Evolutionary conservation across 1,284 basidiomycete genomes (phyloP).

Genomic region (Ustilago loliicola): DNA sequence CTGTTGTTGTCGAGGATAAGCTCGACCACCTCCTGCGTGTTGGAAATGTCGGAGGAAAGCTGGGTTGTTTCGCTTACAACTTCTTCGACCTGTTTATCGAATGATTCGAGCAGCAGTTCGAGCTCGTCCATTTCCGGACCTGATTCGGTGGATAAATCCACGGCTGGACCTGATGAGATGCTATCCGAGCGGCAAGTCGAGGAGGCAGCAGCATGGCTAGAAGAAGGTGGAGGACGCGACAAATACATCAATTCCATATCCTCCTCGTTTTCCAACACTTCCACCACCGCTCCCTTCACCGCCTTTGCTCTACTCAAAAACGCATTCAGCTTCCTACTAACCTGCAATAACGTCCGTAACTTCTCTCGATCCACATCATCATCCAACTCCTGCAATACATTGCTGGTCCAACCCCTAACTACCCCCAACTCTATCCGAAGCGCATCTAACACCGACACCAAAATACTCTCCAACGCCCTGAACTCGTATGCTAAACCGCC

Average conservation of each 20-base stretch:
- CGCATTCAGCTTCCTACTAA: slow-evolving; percentile 58
- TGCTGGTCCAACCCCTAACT: slow-evolving; percentile 51
- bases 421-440: slow-evolving; percentile 60
- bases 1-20: slow-evolving; percentile 96
- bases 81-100: slow-evolving; percentile 78
- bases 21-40: slow-evolving; percentile 97
- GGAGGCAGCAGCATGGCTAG: too few relatives aligned
- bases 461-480: slow-evolving; percentile 63
- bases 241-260: slow-evolving; percentile 86
- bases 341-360: slow-evolving; percentile 58
- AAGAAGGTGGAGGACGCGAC: slow-evolving; percentile 23
- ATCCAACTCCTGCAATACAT: slow-evolving; percentile 58
- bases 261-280: slow-evolving; percentile 73
- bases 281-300: slow-evolving; percentile 56
- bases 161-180: too few relatives aligned
- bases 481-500: slow-evolving; percentile 64
- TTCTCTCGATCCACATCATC: slow-evolving; percentile 66
- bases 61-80: slow-evolving; percentile 60
- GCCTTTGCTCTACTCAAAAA: slow-evolving; percentile 56
- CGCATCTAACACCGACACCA: slow-evolving; percentile 62
- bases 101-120: slow-evolving; percentile 91
- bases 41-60: slow-evolving; percentile 77
- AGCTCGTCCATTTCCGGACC: slow-evolving; percentile 77
- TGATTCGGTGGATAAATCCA: neutral
- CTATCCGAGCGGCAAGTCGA: too few relatives aligned